Evolutionary conservation across 345 rosid genomes (phyloP), one percentile per base, ranked within the genome.

Genomic region (Boechera stricta): DNA sequence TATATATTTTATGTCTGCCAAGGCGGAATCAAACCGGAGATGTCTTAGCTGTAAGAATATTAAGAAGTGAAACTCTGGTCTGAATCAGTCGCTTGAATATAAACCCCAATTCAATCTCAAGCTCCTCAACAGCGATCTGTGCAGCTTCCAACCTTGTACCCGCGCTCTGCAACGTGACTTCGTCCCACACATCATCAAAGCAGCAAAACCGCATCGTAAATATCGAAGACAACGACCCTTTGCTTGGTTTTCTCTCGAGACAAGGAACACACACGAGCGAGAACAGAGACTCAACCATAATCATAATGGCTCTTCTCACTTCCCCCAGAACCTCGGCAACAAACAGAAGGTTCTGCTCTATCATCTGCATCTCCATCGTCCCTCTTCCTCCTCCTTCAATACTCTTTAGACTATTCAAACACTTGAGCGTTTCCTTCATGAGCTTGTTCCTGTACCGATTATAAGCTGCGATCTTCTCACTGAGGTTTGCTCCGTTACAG

Each of bases 61-160:
- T 92, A 6, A 87, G 90, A 78, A 90, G 96, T 29, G 86, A 86
- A 76, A 84, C 94, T 80, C 98, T 90, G 38, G 98, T 89, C 78
- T 90, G 92, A 55, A 92, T 92, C 81, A 90, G 78, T 5, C 92
- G 82, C 73, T 91, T 74, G 29, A 78, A 85, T 69, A 92, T 92
- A 81, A 84, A 87, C 26, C 84, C 85, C 8, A 90, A 7, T 79
- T 92, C 96, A 8, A 76, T 77, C 74, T 86, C 90, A 59, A 90
- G 92, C 73, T 87, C 85, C 59, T 90, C 86, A 52, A 87, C 81
- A 45, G 91, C 86, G 38, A 85, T 88, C 81, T 87, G 86, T 72
- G 86, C 87, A 0, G 89, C 89, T 64, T 86, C 90, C 85, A 87
- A 26, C 80, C 96, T 87, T 57, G 88, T 89, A 36, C 83, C 61